A percentile compares a stretch with the other conserved stretches of the same genome.
phyloP scores from a whole-genome alignment of 441 rosid genomes.

The Corymbia citriodora region DNA sequence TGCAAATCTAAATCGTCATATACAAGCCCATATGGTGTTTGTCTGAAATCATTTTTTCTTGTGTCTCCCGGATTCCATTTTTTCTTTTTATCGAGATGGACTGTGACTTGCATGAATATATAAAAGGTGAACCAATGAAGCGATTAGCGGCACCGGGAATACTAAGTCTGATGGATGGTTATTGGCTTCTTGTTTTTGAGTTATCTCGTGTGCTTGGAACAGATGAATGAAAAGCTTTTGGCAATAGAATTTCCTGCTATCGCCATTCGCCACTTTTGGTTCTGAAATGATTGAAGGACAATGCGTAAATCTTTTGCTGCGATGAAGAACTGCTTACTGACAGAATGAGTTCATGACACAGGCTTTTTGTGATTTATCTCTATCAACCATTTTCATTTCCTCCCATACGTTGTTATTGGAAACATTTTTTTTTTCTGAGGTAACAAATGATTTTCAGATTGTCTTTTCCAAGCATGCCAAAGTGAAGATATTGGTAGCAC shows the following conservation, averaged over 20 bases:
- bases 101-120: not conserved
- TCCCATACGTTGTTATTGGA: not conserved
- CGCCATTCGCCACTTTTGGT: not conserved
- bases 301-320: not conserved
- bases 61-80: not conserved
- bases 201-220: not conserved
- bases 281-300: not conserved
- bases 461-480: constrained; percentile 75
- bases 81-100: not conserved
- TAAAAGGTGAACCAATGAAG: not conserved
- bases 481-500: constrained; percentile 73
- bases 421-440: not conserved
- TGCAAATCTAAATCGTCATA: accelerated
- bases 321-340: not conserved
- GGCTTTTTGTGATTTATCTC: not conserved
- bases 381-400: no score
- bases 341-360: not conserved
- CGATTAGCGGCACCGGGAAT: not conserved
- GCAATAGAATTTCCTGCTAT: not conserved
- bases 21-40: not conserved
- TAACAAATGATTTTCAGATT: constrained; percentile 25
- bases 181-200: not conserved
- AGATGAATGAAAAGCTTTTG: not conserved
- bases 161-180: not conserved
- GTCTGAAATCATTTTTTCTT: not conserved